These are phyloP conservation scores for Moesziomyces sp. DNA, from an alignment of 1,284 basidiomycete species.

Conservation along the genomic window DNA sequence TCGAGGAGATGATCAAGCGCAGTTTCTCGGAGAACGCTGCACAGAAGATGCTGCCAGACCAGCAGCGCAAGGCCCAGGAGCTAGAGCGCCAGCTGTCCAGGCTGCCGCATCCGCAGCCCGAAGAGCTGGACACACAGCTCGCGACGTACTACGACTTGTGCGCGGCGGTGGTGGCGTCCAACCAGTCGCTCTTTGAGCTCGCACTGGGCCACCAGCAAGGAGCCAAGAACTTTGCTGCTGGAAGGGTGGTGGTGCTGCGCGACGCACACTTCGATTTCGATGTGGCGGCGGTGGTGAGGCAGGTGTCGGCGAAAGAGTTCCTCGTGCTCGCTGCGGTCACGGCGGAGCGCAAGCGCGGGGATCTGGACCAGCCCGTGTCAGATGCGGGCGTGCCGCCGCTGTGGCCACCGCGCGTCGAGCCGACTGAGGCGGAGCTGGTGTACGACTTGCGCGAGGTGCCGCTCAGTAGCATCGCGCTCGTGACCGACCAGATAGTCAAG, in stretches of 20 bases:
- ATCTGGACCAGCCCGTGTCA: conserved; percentile 11
- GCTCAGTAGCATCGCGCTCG: conserved; percentile 79
- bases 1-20: conserved; percentile 99
- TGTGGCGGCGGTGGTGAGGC: conserved; percentile 80
- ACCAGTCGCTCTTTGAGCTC: conserved; percentile 76
- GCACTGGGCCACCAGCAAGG: conserved; percentile 77
- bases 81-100: conserved; percentile 78
- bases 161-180: conserved; percentile 75
- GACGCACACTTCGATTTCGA: conserved; percentile 78
- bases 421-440: conserved; percentile 57
- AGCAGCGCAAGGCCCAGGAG: conserved; percentile 81
- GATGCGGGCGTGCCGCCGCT: conserved; percentile 15
- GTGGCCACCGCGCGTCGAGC: conserved; percentile 30
- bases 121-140: conserved; percentile 73
- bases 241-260: conserved; percentile 84
- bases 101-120: conserved; percentile 76
- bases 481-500: conserved; percentile 80
- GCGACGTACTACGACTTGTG: conserved; percentile 82
- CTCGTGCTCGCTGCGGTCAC: conserved; percentile 79
- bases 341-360: conserved; percentile 72
- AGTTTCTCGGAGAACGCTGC: conserved; percentile 98
- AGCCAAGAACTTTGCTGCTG: conserved; percentile 76
- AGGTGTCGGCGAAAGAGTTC: conserved; percentile 74
- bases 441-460: conserved; percentile 80
- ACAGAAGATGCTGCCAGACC: conserved; percentile 89